A percentile compares a stretch with the other conserved stretches of the same genome.
phyloP scores from a whole-genome alignment of 352 stramenopile genomes.

The Achlya hypogyna region DNA sequence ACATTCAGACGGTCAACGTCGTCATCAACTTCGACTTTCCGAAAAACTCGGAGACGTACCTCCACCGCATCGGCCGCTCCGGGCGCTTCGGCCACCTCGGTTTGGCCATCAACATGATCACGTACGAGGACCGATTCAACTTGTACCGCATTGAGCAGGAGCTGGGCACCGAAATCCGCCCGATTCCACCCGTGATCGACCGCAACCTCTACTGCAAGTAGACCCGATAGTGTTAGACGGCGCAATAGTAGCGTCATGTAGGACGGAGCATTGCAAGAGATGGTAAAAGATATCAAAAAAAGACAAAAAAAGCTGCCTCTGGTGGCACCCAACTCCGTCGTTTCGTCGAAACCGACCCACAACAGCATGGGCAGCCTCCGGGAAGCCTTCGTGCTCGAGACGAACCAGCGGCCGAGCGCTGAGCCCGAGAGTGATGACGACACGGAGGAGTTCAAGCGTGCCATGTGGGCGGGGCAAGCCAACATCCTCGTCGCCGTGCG shows the following conservation, averaged over 20 bases:
- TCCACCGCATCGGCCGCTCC: slow-evolving; percentile 98
- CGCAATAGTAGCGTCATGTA: background rate
- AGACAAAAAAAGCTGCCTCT: slow-evolving; percentile 14
- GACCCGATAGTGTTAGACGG: slow-evolving; percentile 13
- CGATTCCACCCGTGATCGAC: slow-evolving; percentile 97
- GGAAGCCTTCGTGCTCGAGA: slow-evolving; percentile 8
- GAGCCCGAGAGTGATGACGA: slow-evolving; percentile 29
- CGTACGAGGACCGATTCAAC: slow-evolving; percentile 97
- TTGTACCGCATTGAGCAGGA: slow-evolving; percentile 98
- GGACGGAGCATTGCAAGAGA: slow-evolving; percentile 1
- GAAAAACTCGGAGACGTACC: slow-evolving; percentile 99
- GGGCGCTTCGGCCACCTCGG: slow-evolving; percentile 98
- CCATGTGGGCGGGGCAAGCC: slow-evolving; percentile 79
- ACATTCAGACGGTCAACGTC: slow-evolving; percentile 99
- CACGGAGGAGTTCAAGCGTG: slow-evolving; percentile 55
- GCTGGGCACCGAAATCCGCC: slow-evolving; percentile 98
- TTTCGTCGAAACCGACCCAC: background rate
- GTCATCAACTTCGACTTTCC: slow-evolving; percentile 99
- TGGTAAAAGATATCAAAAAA: slow-evolving; percentile 11
- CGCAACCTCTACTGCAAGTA: slow-evolving; percentile 97
- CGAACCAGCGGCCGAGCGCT: too few relatives aligned
- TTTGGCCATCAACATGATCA: slow-evolving; percentile 99
- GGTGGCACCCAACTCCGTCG: background rate
- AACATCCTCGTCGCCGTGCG: slow-evolving; percentile 87
- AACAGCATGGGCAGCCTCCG: background rate